These are phyloP conservation scores for Acacia confusa DNA, from an alignment of 306 rosid species.

Conservation along the genomic window DNA sequence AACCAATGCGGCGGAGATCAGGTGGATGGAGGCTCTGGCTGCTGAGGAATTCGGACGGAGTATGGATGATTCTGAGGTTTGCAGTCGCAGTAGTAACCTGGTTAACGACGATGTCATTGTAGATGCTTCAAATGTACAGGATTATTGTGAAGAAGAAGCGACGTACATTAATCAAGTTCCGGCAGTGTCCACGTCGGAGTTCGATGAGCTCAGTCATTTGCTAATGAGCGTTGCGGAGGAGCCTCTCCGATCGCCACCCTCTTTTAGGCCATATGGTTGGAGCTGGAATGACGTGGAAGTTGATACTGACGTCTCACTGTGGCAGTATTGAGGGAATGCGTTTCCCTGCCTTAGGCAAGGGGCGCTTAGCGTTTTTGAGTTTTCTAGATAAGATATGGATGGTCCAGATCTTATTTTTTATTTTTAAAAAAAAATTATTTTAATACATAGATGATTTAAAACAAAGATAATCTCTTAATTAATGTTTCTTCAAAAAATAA, in stretches of 20 bases:
- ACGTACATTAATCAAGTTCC: background rate
- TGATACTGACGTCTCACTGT: conserved; percentile 44
- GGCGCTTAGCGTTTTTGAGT: too few species aligned
- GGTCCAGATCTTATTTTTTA: too few species aligned
- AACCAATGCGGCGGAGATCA: conserved; percentile 43
- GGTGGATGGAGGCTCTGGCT: conserved; percentile 58
- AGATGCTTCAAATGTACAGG: background rate
- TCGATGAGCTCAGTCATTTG: conserved; percentile 41
- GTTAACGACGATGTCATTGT: background rate
- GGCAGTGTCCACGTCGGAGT: conserved; percentile 11
- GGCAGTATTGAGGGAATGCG: conserved; percentile 36
- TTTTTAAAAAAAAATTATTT: too few species aligned
- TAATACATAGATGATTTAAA: too few species aligned
- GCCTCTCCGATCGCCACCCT: conserved; percentile 51
- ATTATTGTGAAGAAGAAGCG: background rate
- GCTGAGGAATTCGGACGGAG: conserved; percentile 37
- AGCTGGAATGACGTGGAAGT: conserved; percentile 33
- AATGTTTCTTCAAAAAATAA: too few species aligned
- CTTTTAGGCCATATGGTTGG: background rate
- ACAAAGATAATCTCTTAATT: too few species aligned
- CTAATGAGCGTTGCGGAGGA: conserved; percentile 54
- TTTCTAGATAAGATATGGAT: too few species aligned
- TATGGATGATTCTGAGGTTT: conserved; percentile 15
- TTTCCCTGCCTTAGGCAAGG: too few species aligned
- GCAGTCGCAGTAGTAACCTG: background rate